These are phyloP conservation scores for Pontederia paniculata DNA, from an alignment of 176 grass and related monocot genomes.

Conservation along the genomic window DNA sequence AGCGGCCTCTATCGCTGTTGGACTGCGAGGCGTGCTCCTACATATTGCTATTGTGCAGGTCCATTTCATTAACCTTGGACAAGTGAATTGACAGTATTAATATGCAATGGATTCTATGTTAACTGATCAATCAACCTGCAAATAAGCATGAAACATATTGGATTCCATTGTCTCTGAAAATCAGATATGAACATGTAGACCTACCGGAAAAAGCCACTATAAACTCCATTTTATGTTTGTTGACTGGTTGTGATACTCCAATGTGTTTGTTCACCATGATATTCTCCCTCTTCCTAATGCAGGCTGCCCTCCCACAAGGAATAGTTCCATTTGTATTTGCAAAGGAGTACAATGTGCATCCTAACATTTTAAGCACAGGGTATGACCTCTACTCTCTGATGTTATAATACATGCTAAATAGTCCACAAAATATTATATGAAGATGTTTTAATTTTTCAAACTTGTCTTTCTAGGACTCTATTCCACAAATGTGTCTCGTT, in stretches of 20 bases:
- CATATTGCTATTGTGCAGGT: conserved; percentile 45
- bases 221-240: background rate
- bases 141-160: background rate
- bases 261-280: background rate
- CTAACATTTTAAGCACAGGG: conserved; percentile 42
- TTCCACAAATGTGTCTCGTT: background rate
- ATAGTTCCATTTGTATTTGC: conserved; percentile 52
- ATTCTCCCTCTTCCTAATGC: background rate
- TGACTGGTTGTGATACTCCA: no score
- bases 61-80: background rate
- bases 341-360: conserved; percentile 49
- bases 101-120: no score
- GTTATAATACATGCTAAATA: background rate
- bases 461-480: background rate
- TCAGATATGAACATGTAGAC: no score
- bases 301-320: conserved; percentile 44
- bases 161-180: no score
- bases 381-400: conserved; percentile 14
- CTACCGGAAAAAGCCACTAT: no score
- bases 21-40: conserved; percentile 32
- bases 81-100: background rate
- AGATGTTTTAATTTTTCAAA: background rate
- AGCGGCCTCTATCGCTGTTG: conserved; percentile 37
- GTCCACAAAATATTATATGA: no score
- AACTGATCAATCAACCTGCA: background rate